Conservation (phyloP, 257 asterid species). For the Nicotiana obtusifolia region DNA sequence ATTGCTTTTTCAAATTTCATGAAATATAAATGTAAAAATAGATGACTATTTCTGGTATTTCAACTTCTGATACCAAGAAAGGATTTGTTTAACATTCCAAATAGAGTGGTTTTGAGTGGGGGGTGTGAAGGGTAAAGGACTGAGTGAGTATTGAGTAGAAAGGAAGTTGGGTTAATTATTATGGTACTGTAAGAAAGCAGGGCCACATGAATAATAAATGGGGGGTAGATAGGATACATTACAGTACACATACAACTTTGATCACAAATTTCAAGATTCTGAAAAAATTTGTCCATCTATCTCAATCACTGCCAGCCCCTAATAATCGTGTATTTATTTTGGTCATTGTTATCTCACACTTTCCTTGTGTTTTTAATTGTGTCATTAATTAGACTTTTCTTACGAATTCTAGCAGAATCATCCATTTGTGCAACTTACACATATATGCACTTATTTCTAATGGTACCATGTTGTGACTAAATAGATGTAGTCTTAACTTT, state of each 20-base stretch:
- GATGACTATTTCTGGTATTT: neutral
- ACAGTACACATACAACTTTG: conserved; percentile 22
- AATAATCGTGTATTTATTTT: conserved; percentile 15
- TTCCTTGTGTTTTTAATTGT: neutral
- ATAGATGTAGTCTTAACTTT: neutral
- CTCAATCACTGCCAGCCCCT: conserved; percentile 46
- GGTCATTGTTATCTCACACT: neutral
- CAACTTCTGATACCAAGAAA: conserved; percentile 11
- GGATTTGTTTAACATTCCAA: conserved; percentile 24
- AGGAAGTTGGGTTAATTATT: conserved; percentile 25
- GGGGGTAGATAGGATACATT: conserved; percentile 12
- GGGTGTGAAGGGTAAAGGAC: neutral
- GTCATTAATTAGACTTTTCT: neutral
- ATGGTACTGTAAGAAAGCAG: conserved; percentile 28
- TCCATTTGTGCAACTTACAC: neutral
- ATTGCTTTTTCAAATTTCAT: neutral
- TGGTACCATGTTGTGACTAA: neutral
- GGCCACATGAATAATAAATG: conserved; percentile 50
- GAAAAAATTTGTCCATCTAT: conserved; percentile 22
- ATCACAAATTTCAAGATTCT: conserved; percentile 47
- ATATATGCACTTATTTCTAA: neutral
- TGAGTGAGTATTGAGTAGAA: neutral
- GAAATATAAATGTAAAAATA: neutral
- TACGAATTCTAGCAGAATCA: neutral
- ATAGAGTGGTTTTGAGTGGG: neutral